Base-by-base conservation (phyloP, 2,329 filamentous ascomycete species). In the Orbilia quercus region DNA sequence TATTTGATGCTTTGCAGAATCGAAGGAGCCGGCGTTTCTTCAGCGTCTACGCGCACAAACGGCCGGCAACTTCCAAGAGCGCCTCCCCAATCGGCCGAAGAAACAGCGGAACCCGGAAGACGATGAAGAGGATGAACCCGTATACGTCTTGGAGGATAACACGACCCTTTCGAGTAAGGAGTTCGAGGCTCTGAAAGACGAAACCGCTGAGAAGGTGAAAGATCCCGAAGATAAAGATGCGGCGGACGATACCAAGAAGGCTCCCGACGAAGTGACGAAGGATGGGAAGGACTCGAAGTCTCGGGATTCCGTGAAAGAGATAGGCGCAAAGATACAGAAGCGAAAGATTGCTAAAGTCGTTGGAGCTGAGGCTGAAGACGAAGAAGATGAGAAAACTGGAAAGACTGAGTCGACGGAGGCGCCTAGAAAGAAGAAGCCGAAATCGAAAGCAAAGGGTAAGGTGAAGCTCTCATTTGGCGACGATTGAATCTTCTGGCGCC, bases 61-160 rank as follows among this genome's bases (percentile, higher is more conserved):
- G 36, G 80, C 25, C 83, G 53, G 80, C 78, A 85, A 81, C 85
- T 82, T 81, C 84, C 84, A 36, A 86, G 80, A 54, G 80, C 82
- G 78, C 1, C 69, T 60, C 20, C 72, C 75, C 80, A 80, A 55
- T 81, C 81, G 69, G 81, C 82, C 50, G 83, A 83, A 78, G 83
- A 83, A 55, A 83, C 82, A 50, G 83, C 81, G 76, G 77, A 64
- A 85, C 14, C 86, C 82, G 70, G 88, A 89, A 76, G 88, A 89
- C 42, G 88, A 92, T 72, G 90, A 89, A 11, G 91, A 94, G 76
- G 91, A 94, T 79, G 89, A 84, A 54, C 91, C 91, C 0, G 84
- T 91, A 0, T 87, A 91, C 57, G 87, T 78, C n/a, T 60, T 95
- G 2, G 86, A 94, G 76, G 90, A 92, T 54, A 89, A 91, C 62